Base-by-base conservation (phyloP, 139 green algal species). In the Chlorella sp. region DNA sequence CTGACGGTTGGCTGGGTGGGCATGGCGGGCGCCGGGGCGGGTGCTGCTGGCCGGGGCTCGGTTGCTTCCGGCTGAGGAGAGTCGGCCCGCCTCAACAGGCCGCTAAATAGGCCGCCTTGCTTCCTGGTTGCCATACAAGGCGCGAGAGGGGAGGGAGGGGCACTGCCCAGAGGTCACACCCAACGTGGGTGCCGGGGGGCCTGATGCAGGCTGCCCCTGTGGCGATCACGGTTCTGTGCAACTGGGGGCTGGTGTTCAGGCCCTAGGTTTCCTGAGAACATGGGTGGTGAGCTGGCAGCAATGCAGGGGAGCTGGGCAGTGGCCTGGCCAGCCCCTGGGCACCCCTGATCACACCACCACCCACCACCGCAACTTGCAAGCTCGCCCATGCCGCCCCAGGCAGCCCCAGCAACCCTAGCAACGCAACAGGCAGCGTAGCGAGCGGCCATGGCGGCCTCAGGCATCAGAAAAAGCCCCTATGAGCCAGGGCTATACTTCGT, bases 401-500 rank as follows among this genome's bases (percentile, higher is more conserved):
- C 13, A 21, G 51, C 51, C 11, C 51, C 51, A 60, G 51, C 51
- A 60, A 60, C 51, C 26, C 30, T 23, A 39, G 30, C 65, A 39
- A 72, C 30, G 65, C 65, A 30, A 23, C 69, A 38, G 5, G 17
- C 1, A 34, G 34, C 68, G 68, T 55, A 55, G 44, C 7, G 44
- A 7, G 51, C 13, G 21, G 63, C 36, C 16, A 87, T 84, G 74
- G 62, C 57, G 30, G 32, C 41, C 0, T 11, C 39, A n/a, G 39
- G 55, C 39, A 86, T 88, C 6, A 67, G 85, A 13, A 51, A 74
- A 57, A 80, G 56, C 32, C 70, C 86, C 20, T 89, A 89, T 74
- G 86, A 89, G 57, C 65, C 76, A 23, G 81, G 86, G 9, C 26
- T 90, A 12, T 90, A 74, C 30, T 90, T 90, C 82, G 86, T 90